Base-by-base conservation (phyloP, 2,329 filamentous ascomycete genomes). In the Cercospora canescens region DNA sequence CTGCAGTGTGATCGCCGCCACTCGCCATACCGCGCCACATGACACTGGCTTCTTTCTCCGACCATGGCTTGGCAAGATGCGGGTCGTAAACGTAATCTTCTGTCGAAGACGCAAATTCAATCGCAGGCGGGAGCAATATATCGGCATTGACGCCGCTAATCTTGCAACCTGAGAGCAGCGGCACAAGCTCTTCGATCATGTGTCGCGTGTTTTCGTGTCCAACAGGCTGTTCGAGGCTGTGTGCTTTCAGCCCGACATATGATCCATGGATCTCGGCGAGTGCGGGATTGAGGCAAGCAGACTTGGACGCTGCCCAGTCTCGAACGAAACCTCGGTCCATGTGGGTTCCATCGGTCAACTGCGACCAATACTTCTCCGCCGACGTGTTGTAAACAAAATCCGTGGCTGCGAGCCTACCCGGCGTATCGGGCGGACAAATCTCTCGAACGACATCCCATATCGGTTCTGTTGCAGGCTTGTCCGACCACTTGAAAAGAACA, bases 21-120 rank as follows among this genome's bases (percentile, higher is more conserved):
- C 78, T 79, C 6, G 80, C 81, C 8, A 72, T 74, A 11, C 82
- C 82, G 60, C 82, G 77, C 82, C 82, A 84, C 4, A 81, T 70
- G 16, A 79, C 65, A 1, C 71, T 72, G 28, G 76, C 66, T 1
- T 69, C 68, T 68, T 84, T 84, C 4, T 74, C 60, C 2, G 72
- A 65, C 82, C 82, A 83, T 0, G 66, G 30, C 26, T 52, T 56
- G 41, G 41, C 41, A 24, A 48, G 41, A 21, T 48, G 41, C 11
- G 41, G 41, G 41, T 48, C 41, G 41, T 48, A 48, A 7, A 48
- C 2, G 41, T 48, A 48, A 48, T 48, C 18, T 4, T 48, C 41
- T 11, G 41, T 48, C 18, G 41, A 48, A 48, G 41, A 48, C 41
- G 18, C 41, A 48, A 48, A 48, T 21, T 48, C 41, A 21, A 48